A percentile compares a stretch with the other conserved stretches of the same genome.
Evolutionary conservation across 129 eudicot species (phyloP).

Genomic region (Silybum marianum): DNA sequence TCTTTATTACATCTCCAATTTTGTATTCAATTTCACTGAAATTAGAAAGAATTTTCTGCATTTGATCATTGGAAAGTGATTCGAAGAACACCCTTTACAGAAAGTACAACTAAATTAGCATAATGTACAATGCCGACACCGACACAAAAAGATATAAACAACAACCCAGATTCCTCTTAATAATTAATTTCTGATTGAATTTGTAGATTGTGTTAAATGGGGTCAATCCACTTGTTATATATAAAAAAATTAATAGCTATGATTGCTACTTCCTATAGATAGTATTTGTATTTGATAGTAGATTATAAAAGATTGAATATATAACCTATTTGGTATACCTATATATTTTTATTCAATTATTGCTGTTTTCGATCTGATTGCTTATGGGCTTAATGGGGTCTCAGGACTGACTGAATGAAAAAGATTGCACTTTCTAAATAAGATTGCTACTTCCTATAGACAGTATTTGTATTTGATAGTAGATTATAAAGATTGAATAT

Average conservation of each 20-base stretch:
- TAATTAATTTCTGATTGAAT: not conserved
- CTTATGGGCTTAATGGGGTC: conserved; percentile 18
- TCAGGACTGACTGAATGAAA: not conserved
- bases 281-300: conserved; percentile 25
- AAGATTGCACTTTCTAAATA: not conserved
- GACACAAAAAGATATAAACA: not conserved
- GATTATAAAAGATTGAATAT: not conserved
- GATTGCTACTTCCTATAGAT: conserved; percentile 25
- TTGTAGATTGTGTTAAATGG: conserved; percentile 20
- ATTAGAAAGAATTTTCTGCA: not conserved
- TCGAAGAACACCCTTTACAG: not conserved
- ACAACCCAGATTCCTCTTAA: not conserved
- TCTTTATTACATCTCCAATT: not conserved
- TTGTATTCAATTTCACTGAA: not conserved
- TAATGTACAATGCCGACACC: conserved; percentile 3
- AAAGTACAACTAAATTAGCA: conserved; percentile 17
- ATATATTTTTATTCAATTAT: conserved; percentile 23
- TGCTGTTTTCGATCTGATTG: conserved; percentile 9
- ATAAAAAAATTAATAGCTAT: not conserved
- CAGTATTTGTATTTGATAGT: conserved; percentile 26
- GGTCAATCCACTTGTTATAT: conserved; percentile 27
- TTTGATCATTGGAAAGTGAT: conserved; percentile 6
- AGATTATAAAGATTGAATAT: not conserved
- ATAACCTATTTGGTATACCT: conserved; percentile 6
- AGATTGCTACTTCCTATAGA: conserved; percentile 22